Conservation (phyloP, 208 protist species). For the Paratrypanosoma confusum region DNA sequence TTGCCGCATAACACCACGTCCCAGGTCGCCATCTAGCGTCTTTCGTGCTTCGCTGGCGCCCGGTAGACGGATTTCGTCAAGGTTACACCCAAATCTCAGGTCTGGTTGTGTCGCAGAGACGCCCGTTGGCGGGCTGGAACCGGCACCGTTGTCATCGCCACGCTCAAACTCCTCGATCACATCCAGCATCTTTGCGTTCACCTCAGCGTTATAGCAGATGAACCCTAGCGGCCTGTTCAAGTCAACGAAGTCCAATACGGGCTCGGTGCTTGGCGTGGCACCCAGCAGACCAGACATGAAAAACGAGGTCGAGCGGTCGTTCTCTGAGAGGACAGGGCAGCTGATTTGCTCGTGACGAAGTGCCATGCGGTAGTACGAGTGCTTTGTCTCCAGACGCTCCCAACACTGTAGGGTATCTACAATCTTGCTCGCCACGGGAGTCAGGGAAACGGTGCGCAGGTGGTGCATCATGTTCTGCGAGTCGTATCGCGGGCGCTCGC, state of each 20-base stretch:
- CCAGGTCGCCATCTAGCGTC: slow-evolving; percentile 36
- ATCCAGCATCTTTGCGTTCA: slow-evolving; percentile 49
- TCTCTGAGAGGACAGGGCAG: slow-evolving; percentile 27
- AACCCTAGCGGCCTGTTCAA: slow-evolving; percentile 70
- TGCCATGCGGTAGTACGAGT: slow-evolving; percentile 79
- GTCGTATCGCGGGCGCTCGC: slow-evolving; percentile 33
- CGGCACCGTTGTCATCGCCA: not conserved
- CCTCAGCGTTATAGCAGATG: slow-evolving; percentile 68
- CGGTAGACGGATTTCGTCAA: slow-evolving; percentile 38
- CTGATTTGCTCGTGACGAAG: slow-evolving; percentile 75
- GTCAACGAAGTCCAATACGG: slow-evolving; percentile 73
- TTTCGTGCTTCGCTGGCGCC: too few species aligned
- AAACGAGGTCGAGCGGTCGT: slow-evolving; percentile 31
- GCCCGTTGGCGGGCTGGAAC: not conserved
- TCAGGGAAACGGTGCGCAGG: slow-evolving; percentile 71
- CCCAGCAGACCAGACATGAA: slow-evolving; percentile 44
- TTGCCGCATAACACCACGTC: slow-evolving; percentile 9
- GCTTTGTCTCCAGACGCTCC: slow-evolving; percentile 56
- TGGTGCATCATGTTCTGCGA: slow-evolving; percentile 50
- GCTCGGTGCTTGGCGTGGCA: slow-evolving; percentile 18
- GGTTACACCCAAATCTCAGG: slow-evolving; percentile 36
- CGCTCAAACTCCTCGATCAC: slow-evolving; percentile 37
- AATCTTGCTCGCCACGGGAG: slow-evolving; percentile 71
- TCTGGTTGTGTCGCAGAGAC: slow-evolving; percentile 19
- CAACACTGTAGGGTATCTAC: slow-evolving; percentile 69